Conservation (phyloP, 768 basidiomycete species). For the Amanita rimosa region DNA sequence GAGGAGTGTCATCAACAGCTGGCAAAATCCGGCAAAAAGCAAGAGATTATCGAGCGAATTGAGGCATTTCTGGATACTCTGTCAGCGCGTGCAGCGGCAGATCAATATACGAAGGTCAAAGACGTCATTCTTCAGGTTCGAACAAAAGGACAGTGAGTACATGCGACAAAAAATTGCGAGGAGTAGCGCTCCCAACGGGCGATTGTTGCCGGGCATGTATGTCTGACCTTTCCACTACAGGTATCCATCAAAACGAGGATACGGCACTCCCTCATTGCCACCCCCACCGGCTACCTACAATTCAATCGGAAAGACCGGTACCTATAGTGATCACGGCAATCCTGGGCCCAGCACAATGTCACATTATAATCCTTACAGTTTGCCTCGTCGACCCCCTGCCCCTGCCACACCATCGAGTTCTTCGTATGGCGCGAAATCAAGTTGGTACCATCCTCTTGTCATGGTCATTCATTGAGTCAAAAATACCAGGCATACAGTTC, state of each 20-base stretch:
- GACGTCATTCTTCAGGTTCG: slow-evolving; percentile 58
- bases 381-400: slow-evolving; percentile 34
- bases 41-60: slow-evolving; percentile 78
- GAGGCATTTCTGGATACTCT: slow-evolving; percentile 45
- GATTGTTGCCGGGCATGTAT: neutral
- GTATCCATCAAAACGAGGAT: slow-evolving; percentile 3
- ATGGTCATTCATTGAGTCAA: neutral
- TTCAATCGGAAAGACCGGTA: slow-evolving; percentile 18
- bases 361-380: slow-evolving; percentile 51
- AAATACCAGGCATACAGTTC: slow-evolving; percentile 54
- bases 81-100: slow-evolving; percentile 40
- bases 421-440: slow-evolving; percentile 18
- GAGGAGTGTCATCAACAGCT: slow-evolving; percentile 63
- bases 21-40: slow-evolving; percentile 75
- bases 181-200: neutral
- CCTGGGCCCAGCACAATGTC: slow-evolving; percentile 23
- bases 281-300: slow-evolving; percentile 12
- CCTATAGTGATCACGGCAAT: slow-evolving; percentile 14
- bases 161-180: neutral
- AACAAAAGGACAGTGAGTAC: slow-evolving; percentile 52
- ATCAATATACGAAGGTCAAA: slow-evolving; percentile 63
- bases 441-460: slow-evolving; percentile 2
- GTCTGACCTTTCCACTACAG: slow-evolving; percentile 2
- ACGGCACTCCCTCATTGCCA: slow-evolving; percentile 8
- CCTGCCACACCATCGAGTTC: slow-evolving; percentile 25